Evolutionary conservation across 1,284 basidiomycete species (phyloP), one percentile per base, ranked within the genome.

Genomic region (Paramarasmius palmivorus): DNA sequence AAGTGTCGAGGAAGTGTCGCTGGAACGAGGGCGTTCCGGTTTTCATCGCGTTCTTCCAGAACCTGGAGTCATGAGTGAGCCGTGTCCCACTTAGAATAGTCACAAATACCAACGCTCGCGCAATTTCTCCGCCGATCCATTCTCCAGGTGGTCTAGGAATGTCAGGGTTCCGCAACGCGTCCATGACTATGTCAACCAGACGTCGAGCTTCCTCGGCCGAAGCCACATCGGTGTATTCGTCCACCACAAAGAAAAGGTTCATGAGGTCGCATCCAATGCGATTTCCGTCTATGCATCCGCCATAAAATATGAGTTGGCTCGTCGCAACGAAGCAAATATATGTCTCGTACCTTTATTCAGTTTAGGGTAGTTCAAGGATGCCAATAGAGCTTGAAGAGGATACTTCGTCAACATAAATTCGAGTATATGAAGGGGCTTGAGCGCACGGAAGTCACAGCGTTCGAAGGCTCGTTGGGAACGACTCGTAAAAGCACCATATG

Each of bases 231-330:
- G 73, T 72, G 45, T 72, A 68, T 54, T 76, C 72, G 51, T 80
- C 76, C 50, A 74, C 66, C 8, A 74, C 50, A 53, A 76, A 76
- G 59, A 74, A 67, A 1, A 75, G 50, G 39, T 73, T 72, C 69
- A 77, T 73, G 8, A 75, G 56, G 54, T 79, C 74, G 49, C 77
- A 77, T 29, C 68, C 67, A 14, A 37, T 17, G 4, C 36, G 36
- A 37, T 37, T 37, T 37, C 36, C 36, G 36, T 37, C 36, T 37
- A 37, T 17, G 4, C n/a, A n/a, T n/a, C n/a, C n/a, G n/a, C n/a
- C n/a, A n/a, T n/a, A n/a, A n/a, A n/a, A n/a, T n/a, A n/a, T n/a
- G n/a, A n/a, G n/a, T n/a, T n/a, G n/a, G n/a, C n/a, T n/a, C n/a
- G 36, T 14, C 14, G 17, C 3, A 37, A 37, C 4, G 36, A 37